phyloP scores from a whole-genome alignment of 164 flowering plant species.

The Platanus orientalis region DNA sequence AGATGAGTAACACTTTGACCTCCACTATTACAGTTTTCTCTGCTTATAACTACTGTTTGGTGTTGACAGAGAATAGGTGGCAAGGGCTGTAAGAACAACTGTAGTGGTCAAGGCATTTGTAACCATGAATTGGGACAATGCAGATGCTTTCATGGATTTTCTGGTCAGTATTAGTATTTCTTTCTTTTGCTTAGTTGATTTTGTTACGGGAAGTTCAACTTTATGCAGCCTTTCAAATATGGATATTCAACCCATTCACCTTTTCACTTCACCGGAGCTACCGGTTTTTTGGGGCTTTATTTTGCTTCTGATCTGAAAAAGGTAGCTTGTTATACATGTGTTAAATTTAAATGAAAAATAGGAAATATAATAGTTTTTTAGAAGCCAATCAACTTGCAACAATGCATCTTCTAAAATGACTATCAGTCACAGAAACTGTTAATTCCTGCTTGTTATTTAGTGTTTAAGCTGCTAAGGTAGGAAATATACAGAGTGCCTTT shows the following conservation, averaged over 20 bases:
- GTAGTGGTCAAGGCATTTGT: constrained; percentile 91
- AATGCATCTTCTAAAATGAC: too few relatives aligned
- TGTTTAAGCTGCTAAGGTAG: too few relatives aligned
- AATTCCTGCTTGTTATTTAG: too few relatives aligned
- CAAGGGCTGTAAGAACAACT: constrained; percentile 61
- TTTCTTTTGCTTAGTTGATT: neutral
- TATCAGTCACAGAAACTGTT: too few relatives aligned
- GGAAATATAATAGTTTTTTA: too few relatives aligned
- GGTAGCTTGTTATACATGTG: too few relatives aligned
- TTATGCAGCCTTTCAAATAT: neutral
- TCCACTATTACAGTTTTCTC: neutral
- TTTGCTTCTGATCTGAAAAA: neutral
- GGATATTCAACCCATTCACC: neutral
- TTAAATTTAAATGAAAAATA: too few relatives aligned
- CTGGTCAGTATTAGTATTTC: constrained; percentile 46
- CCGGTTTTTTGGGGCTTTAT: neutral
- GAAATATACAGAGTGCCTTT: too few relatives aligned
- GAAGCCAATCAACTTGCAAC: too few relatives aligned
- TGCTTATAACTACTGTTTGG: constrained; percentile 3
- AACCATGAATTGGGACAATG: constrained; percentile 84
- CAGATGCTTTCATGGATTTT: constrained; percentile 90
- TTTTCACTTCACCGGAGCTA: neutral
- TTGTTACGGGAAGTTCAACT: neutral
- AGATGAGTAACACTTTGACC: neutral
- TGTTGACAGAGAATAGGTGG: constrained; percentile 64